Evolutionary conservation across 345 rosid genomes (phyloP), one percentile per base, ranked within the genome.

Genomic region (Isatis tinctoria): DNA sequence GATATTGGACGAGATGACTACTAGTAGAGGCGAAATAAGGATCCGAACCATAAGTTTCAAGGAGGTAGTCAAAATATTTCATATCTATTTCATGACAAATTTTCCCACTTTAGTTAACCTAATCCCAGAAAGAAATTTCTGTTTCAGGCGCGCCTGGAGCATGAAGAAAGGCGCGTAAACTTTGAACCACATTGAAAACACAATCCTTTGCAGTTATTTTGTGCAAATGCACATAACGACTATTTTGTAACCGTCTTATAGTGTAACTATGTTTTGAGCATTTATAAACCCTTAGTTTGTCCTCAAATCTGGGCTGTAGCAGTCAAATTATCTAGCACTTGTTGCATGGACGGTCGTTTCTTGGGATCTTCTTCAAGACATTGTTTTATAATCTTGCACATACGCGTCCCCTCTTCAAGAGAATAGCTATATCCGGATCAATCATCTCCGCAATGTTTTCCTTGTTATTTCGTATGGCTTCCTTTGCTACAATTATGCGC

Each of bases 21-120:
- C 98, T 8, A 81, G 86, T 37, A 87, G 93, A 81, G 96, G 98
- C 8, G 98, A 92, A 75, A 18, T 92, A 13, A 90, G 86, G 73
- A 67, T 85, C 17, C 80, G 90, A 78, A 83, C 76, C 26, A 61
- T 80, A 16, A 89, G 96, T 78, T 83, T 86, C 51, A 76, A 60
- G 1, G 88, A 88, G 43, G 88, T 88, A 43, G 70, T 6, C 11
- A 30, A 40, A 73, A 12, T 22, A 1, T 26, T 35, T 65, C 18
- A 32, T 52, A 26, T 17, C 3, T 39, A 9, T 28, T 2, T 3
- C 35, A 6, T 53, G 27, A 18, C 9, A 54, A 3, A 16, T 2
- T 16, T 66, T 35, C 33, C 10, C 2, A 10, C 11, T 33, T 49
- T 49, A 10, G 14, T 49, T 1, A 2, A 65, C 24, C 35, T 6